Evolutionary conservation across 306 rosid species (phyloP).

Genomic region (Rubus parviflorus): DNA sequence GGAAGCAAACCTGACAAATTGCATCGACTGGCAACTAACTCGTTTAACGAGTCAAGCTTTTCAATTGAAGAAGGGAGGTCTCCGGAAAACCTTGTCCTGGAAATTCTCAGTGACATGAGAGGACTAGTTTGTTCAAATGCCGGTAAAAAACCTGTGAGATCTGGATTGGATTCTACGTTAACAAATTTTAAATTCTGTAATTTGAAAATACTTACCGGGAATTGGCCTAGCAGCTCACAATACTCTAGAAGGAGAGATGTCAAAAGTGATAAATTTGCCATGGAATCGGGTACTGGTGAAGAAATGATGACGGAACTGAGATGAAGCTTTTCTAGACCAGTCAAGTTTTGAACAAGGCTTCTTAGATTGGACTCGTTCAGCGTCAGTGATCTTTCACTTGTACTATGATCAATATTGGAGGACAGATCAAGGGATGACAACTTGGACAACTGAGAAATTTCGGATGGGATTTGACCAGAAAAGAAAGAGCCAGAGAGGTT

Average conservation of each 20-base stretch:
- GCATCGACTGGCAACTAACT: neutral
- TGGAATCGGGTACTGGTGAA: slow-evolving; percentile 12
- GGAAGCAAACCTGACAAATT: slow-evolving; percentile 17
- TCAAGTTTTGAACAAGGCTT: neutral
- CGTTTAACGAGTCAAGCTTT: slow-evolving; percentile 4
- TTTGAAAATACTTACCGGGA: slow-evolving; percentile 32
- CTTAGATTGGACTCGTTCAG: neutral
- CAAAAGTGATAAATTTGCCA: slow-evolving; percentile 23
- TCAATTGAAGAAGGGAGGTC: slow-evolving; percentile 7
- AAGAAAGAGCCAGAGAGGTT: slow-evolving; percentile 14
- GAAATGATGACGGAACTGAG: slow-evolving; percentile 10
- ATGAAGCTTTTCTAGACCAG: slow-evolving; percentile 2
- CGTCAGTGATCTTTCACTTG: neutral
- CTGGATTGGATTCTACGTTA: neutral
- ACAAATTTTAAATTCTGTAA: slow-evolving; percentile 25
- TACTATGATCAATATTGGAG: neutral
- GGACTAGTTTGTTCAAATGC: neutral
- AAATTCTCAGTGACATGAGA: neutral
- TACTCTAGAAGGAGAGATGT: neutral
- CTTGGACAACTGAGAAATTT: slow-evolving; percentile 1
- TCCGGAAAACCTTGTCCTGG: neutral
- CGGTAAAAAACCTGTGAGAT: slow-evolving; percentile 21
- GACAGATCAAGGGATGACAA: slow-evolving; percentile 9
- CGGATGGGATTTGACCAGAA: slow-evolving; percentile 12
- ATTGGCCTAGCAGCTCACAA: slow-evolving; percentile 31